These are phyloP conservation scores for Avena eriantha DNA, from an alignment of 176 grass and related monocot genomes.

Conservation along the genomic window DNA sequence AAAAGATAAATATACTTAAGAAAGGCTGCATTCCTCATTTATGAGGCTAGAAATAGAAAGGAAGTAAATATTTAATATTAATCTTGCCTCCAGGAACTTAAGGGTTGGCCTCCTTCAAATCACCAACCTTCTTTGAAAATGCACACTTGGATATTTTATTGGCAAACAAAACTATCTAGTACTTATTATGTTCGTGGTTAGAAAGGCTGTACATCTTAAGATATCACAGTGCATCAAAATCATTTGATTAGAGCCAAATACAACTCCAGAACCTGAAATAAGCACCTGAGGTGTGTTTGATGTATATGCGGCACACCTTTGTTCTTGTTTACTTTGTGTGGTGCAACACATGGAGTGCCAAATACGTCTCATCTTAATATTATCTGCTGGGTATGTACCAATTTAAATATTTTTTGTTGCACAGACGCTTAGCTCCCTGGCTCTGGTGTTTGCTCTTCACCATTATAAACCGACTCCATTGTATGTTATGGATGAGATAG, in stretches of 20 bases:
- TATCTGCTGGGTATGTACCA: background rate
- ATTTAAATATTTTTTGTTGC: conserved; percentile 23
- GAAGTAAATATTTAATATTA: background rate
- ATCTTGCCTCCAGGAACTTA: conserved; percentile 10
- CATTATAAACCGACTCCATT: conserved; percentile 99
- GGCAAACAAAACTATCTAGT: background rate
- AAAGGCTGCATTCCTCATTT: background rate
- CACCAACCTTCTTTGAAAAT: background rate
- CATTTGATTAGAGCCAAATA: background rate
- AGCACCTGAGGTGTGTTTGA: background rate
- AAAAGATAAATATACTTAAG: background rate
- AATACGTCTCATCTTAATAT: background rate
- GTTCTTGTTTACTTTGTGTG: conserved; percentile 2
- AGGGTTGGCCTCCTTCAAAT: background rate
- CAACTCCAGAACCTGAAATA: background rate
- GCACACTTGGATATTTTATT: background rate
- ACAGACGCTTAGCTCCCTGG: conserved; percentile 93
- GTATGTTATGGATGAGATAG: conserved; percentile 99
- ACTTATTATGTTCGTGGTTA: background rate
- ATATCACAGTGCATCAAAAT: background rate
- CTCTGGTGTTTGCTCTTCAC: conserved; percentile 98
- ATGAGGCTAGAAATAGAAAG: background rate
- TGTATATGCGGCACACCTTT: background rate
- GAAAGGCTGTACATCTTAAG: conserved; percentile 1
- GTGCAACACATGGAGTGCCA: background rate